Evolutionary conservation across 2,329 filamentous ascomycete species (phyloP).

Genomic region (Daldinia sp.): DNA sequence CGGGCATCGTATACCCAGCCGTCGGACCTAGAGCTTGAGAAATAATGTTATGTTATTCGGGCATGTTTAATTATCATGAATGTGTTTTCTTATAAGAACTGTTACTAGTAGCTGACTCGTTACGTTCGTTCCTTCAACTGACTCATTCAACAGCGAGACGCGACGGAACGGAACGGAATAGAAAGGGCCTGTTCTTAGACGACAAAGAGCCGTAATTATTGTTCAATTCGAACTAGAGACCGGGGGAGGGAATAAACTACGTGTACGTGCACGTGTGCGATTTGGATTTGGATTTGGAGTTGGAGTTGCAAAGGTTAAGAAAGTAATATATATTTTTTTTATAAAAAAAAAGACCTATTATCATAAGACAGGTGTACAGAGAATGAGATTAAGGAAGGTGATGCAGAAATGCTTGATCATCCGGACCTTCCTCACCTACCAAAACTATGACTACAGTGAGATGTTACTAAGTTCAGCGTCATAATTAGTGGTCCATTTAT

Average conservation of each 20-base stretch:
- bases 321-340: neutral
- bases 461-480: conserved; percentile 33
- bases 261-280: neutral
- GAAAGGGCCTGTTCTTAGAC: conserved; percentile 18
- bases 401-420: conserved; percentile 31
- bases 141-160: conserved; percentile 17
- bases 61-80: conserved; percentile 1
- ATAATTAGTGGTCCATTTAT: conserved; percentile 34
- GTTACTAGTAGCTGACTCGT: conserved; percentile 30
- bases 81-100: neutral
- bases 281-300: conserved; percentile 13
- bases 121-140: conserved; percentile 25
- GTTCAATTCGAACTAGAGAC: neutral
- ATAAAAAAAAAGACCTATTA: conserved; percentile 23
- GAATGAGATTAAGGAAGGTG: conserved; percentile 8
- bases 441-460: conserved; percentile 25
- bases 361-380: conserved; percentile 27
- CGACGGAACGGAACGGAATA: conserved; percentile 9
- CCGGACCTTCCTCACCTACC: conserved; percentile 28
- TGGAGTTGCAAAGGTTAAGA: neutral
- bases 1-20: conserved; percentile 58
- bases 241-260: neutral
- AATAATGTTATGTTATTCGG: conserved; percentile 26
- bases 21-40: conserved; percentile 14
- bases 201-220: conserved; percentile 2